Base-by-base conservation (phyloP, 805 yeast species). In the Wickerhamiella slavikovae region DNA sequence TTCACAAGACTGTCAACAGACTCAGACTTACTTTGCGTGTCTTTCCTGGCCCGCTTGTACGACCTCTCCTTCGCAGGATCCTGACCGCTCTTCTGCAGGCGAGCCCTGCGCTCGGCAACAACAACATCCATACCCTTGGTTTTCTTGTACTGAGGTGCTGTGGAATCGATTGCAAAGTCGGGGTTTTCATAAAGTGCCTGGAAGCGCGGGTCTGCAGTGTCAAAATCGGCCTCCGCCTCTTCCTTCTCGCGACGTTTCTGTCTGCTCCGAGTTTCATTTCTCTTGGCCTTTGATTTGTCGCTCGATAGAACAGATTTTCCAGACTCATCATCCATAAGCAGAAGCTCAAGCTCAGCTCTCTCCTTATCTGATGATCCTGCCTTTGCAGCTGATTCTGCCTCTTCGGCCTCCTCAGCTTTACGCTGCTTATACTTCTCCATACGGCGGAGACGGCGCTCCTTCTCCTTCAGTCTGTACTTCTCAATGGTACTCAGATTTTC, bases 251-350 rank as follows among this genome's bases (percentile, higher is more conserved):
- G 63, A 32, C 57, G 58, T 42, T 41, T 42, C 10, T 38, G 26
- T 3, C 57, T 60, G 38, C 46, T 51, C 47, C 54, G 61, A 40
- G 54, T 57, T 40, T 51, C 54, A 44, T 57, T 64, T 39, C 35
- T 31, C 55, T 58, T 19, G 57, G 48, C 43, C 55, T 64, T 48
- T 37, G 74, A 51, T 48, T 77, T 83, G 52, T 89, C 99, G 51
- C 89, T 89, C 9, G 91, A 76, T 22, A 98, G 98, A 38, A 27
- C 77, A 62, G 96, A 98, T 35, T 80, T 95, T 35, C 73, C 92
- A 27, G 78, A 54, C 40, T 85, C 95, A 38, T 68, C 69, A 16
- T 66, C 66, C 71, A 74, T 64, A 60, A 74, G 65, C 39, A 75
- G 50, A 38, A 74, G 56, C 46, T 78, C 93, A 40, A 76, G 54